Percentiles rank a stretch among this genome's conserved stretches.
Conservation (phyloP, 345 rosid species). For the Ceriops zippeliana region DNA sequence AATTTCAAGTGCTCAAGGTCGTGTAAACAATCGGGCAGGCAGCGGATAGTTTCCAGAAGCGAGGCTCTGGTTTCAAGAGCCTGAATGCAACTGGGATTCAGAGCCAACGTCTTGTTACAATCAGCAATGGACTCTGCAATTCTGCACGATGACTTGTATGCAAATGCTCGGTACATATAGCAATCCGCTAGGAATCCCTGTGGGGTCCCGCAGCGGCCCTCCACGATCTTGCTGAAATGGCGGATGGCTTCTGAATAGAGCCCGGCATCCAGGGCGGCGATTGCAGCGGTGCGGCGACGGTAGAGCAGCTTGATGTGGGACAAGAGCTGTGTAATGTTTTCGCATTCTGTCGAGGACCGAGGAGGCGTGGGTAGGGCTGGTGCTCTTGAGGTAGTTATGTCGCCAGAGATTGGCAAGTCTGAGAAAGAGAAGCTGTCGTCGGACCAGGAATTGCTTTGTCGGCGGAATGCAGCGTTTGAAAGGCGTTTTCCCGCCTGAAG, state of each 20-base stretch:
- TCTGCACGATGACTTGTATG: constrained; percentile 67
- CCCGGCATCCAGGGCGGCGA: constrained; percentile 87
- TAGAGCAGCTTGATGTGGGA: constrained; percentile 77
- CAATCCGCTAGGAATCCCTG: constrained; percentile 90
- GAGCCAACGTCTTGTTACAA: constrained; percentile 85
- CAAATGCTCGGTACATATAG: constrained; percentile 76
- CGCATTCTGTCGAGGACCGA: constrained; percentile 40
- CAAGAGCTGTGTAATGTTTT: constrained; percentile 59
- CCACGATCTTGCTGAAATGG: constrained; percentile 83
- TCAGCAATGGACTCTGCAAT: constrained; percentile 86
- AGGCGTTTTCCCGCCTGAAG: constrained; percentile 93
- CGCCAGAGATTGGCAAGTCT: constrained; percentile 29
- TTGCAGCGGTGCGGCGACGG: constrained; percentile 83
- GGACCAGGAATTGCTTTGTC: constrained; percentile 73
- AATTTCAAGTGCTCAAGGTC: constrained; percentile 92
- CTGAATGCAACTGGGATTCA: constrained; percentile 71
- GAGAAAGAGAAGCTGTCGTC: constrained; percentile 81
- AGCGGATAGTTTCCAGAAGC: constrained; percentile 71
- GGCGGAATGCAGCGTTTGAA: constrained; percentile 91
- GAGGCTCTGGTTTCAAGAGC: constrained; percentile 90
- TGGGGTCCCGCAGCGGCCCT: constrained; percentile 81
- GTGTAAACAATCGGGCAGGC: constrained; percentile 84
- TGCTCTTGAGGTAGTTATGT: constrained; percentile 27
- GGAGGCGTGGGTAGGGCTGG: constrained; percentile 61
- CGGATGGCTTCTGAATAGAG: constrained; percentile 80